These are phyloP conservation scores for Cladophialophora carrionii DNA, from an alignment of 2,329 filamentous ascomycete species.

Conservation along the genomic window DNA sequence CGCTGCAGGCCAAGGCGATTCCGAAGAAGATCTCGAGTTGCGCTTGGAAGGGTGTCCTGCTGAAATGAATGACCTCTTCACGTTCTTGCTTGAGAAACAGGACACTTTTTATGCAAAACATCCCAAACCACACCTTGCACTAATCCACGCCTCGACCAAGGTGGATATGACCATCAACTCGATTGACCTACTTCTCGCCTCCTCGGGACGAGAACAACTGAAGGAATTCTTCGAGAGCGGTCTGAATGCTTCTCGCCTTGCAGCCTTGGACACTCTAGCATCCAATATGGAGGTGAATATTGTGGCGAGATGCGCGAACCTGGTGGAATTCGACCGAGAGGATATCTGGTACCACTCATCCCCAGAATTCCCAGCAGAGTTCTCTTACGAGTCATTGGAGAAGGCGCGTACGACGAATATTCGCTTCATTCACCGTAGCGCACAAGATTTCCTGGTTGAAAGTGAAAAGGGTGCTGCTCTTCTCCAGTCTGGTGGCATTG, in stretches of 20 bases:
- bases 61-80: constrained; percentile 22
- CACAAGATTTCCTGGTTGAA: constrained; percentile 18
- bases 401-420: not conserved
- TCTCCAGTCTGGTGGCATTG: constrained; percentile 1
- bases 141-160: not conserved
- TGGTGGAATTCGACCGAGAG: constrained; percentile 6
- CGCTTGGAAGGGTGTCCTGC: constrained; percentile 12
- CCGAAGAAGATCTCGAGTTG: constrained; percentile 10
- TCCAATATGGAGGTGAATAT: constrained; percentile 12
- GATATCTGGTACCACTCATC: not conserved
- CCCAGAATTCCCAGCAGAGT: not conserved
- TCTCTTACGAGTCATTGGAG: not conserved
- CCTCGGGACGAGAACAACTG: not conserved
- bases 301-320: constrained; percentile 16
- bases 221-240: not conserved
- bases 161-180: not conserved
- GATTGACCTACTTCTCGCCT: constrained; percentile 18
- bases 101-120: constrained; percentile 25
- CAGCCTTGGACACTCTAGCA: not conserved
- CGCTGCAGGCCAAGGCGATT: constrained; percentile 14
- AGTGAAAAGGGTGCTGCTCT: constrained; percentile 4
- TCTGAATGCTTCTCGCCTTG: not conserved
- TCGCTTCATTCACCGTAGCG: constrained; percentile 22
- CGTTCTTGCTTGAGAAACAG: constrained; percentile 15
- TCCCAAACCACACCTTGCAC: constrained; percentile 19